Base-by-base conservation (phyloP, 2,329 filamentous ascomycete genomes). In the Beauveria rudraprayagi region DNA sequence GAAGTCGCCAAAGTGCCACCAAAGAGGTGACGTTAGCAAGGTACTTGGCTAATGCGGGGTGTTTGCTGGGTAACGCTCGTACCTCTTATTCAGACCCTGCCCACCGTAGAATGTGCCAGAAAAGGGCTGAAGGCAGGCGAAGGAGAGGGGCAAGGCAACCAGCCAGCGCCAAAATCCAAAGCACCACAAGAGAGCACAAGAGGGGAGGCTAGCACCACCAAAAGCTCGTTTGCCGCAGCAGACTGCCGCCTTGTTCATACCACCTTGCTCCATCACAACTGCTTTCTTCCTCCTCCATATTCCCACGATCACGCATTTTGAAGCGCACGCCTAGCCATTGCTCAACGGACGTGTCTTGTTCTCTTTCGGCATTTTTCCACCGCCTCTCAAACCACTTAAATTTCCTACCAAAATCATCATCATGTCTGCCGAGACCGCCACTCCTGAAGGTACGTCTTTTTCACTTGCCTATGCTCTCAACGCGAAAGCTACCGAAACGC, bases 391-490 rank as follows among this genome's bases (percentile, higher is more conserved):
- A 47, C 58, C 19, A 46, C 60, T 58, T 56, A 26, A 24, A 53
- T 62, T 47, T 28, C 28, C 59, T 43, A 48, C 26, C 54, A 54
- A 64, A 61, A 54, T 57, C 48, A 40, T 59, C 51, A 66, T 34
- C 62, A 72, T 71, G 69, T 63, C 70, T 59, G 17, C 40, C 19
- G 68, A 70, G 63, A 67, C 66, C 51, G 65, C 65, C 56, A 74
- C 73, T 66, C 75, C 74, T 63, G 75, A 76, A 72, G 73, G 75
- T 76, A 57, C 43, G 55, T 66, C 65, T 71, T 64, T 44, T 46
- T 28, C 40, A 28, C 37, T 53, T 24, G 28, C 24, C 16, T 51
- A n/a, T 56, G 28, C n/a, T 26, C 34, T 22, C 28, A 9, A 22
- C 43, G 55, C 55, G 28, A 48, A 30, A n/a, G 43, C 28, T 56